These are phyloP conservation scores for Fagus crenata DNA, from an alignment of 306 rosid genomes.

Conservation along the genomic window DNA sequence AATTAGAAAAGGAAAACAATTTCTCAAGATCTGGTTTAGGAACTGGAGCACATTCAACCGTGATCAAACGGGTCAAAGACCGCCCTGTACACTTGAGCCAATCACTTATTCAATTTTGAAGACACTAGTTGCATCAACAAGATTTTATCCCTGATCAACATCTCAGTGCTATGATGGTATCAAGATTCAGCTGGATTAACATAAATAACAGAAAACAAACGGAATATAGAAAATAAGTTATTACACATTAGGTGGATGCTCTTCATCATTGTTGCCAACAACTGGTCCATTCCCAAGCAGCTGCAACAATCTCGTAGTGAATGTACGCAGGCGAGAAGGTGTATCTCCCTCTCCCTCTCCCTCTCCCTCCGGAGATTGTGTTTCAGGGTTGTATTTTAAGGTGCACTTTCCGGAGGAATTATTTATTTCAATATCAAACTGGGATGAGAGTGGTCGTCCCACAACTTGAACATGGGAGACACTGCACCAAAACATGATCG, in stretches of 20 bases:
- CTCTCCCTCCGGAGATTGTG: too few relatives aligned
- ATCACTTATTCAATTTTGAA: background rate
- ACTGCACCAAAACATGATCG: slow-evolving; percentile 40
- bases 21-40: background rate
- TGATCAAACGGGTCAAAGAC: background rate
- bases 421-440: slow-evolving; percentile 33
- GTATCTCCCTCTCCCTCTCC: slow-evolving; percentile 17
- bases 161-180: background rate
- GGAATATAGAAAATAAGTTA: background rate
- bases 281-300: background rate
- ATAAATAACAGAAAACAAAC: background rate
- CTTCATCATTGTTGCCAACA: background rate
- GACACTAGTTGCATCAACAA: background rate
- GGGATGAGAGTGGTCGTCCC: slow-evolving; percentile 40
- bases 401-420: slow-evolving; percentile 37
- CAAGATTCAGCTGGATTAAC: background rate
- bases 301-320: slow-evolving; percentile 35
- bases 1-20: background rate
- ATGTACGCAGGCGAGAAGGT: slow-evolving; percentile 27
- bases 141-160: background rate
- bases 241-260: background rate
- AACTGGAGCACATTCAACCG: background rate
- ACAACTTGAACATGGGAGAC: slow-evolving; percentile 50
- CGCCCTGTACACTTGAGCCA: background rate
- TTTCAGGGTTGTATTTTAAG: slow-evolving; percentile 34